Evolutionary conservation across 2,329 filamentous ascomycete species (phyloP).

Genomic region (Fusarium sp.): DNA sequence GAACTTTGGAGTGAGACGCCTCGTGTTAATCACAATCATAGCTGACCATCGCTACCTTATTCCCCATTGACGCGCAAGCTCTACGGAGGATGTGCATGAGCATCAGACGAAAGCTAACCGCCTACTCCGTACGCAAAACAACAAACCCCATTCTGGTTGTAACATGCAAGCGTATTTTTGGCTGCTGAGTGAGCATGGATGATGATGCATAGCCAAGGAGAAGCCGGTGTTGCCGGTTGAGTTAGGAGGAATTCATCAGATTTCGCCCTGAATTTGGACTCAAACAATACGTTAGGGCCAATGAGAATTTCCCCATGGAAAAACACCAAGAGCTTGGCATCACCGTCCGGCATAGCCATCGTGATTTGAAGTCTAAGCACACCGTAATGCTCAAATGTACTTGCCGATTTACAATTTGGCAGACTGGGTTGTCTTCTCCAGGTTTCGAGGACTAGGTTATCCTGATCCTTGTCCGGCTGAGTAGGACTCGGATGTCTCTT

Average conservation of each 20-base stretch:
- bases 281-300: slow-evolving; percentile 16
- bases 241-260: slow-evolving; percentile 10
- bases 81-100: background rate
- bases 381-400: slow-evolving; percentile 8
- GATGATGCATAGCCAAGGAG: slow-evolving; percentile 33
- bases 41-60: background rate
- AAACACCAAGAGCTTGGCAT: slow-evolving; percentile 25
- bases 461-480: slow-evolving; percentile 26
- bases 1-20: slow-evolving; percentile 20
- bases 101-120: slow-evolving; percentile 5
- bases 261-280: slow-evolving; percentile 20
- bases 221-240: slow-evolving; percentile 36
- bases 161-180: slow-evolving; percentile 20
- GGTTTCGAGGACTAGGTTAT: slow-evolving; percentile 22
- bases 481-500: slow-evolving; percentile 22
- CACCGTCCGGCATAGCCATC: slow-evolving; percentile 19
- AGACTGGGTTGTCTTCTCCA: slow-evolving; percentile 22
- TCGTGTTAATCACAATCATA: slow-evolving; percentile 10
- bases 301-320: background rate
- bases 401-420: slow-evolving; percentile 3
- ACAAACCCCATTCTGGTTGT: slow-evolving; percentile 26
- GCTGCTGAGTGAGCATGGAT: slow-evolving; percentile 41
- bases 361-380: slow-evolving; percentile 5
- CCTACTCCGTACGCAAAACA: slow-evolving; percentile 5
- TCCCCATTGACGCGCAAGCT: slow-evolving; percentile 42